Percentiles rank a stretch among this genome's conserved stretches.
Evolutionary conservation across 495 filamentous ascomycete species (phyloP).

Genomic region (Daldinia loculata): DNA sequence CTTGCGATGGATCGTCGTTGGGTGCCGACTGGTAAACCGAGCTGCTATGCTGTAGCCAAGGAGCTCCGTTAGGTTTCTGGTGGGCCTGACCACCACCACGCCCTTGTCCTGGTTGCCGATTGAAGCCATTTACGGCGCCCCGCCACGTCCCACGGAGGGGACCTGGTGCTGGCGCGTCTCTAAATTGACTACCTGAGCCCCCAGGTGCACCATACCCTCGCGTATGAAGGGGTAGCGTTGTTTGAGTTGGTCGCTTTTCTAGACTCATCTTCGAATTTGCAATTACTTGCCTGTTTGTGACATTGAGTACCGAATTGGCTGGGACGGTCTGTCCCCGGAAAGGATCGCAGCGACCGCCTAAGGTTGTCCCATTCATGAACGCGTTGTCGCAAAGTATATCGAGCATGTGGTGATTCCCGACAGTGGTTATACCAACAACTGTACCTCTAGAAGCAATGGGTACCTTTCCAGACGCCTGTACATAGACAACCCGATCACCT

Average conservation of each 20-base stretch:
- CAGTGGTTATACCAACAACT: slow-evolving; percentile 89
- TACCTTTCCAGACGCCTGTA: slow-evolving; percentile 91
- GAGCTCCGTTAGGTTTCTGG: slow-evolving; percentile 52
- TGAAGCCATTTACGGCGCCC: slow-evolving; percentile 64
- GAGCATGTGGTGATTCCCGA: slow-evolving; percentile 78
- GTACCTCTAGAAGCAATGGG: slow-evolving; percentile 93
- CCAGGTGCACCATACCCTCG: slow-evolving; percentile 69
- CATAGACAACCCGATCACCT: slow-evolving; percentile 92
- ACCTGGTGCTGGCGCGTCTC: slow-evolving; percentile 71
- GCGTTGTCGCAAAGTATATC: slow-evolving; percentile 93
- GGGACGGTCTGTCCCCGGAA: slow-evolving; percentile 96
- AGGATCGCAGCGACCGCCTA: slow-evolving; percentile 89
- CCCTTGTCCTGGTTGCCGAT: slow-evolving; percentile 48
- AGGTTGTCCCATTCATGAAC: slow-evolving; percentile 94
- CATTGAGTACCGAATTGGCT: slow-evolving; percentile 82
- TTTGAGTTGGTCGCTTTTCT: slow-evolving; percentile 65
- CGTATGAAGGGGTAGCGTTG: slow-evolving; percentile 64
- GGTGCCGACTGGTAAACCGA: slow-evolving; percentile 50
- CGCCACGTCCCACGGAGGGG: slow-evolving; percentile 77
- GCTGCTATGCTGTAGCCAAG: slow-evolving; percentile 56
- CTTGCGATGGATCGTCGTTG: slow-evolving; percentile 38
- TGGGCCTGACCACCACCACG: slow-evolving; percentile 43
- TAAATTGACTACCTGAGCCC: slow-evolving; percentile 64
- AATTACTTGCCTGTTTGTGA: slow-evolving; percentile 82
- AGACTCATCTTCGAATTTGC: slow-evolving; percentile 73